Evolutionary conservation across 1,284 basidiomycete species (phyloP).

Genomic region (Schizophyllum commune): DNA sequence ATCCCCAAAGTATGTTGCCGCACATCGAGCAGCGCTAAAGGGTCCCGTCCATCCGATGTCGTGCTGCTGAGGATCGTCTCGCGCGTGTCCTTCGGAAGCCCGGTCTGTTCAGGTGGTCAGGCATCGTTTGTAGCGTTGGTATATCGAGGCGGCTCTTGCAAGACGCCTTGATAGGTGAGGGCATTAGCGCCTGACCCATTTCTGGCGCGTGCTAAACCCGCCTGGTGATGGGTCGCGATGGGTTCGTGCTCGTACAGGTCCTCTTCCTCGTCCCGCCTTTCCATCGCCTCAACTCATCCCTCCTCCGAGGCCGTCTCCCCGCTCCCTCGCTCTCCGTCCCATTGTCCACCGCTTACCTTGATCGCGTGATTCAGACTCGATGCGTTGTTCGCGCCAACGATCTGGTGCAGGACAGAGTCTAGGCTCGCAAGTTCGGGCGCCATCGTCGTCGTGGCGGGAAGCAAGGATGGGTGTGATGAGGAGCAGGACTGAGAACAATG

Average conservation of each 20-base stretch:
- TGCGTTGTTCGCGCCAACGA: constrained; percentile 32
- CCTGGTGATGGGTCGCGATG: too few relatives aligned
- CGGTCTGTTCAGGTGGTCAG: constrained; percentile 7
- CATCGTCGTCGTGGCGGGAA: constrained; percentile 5
- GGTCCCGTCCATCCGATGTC: constrained; percentile 50
- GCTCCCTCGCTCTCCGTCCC: neutral
- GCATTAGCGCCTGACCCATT: neutral
- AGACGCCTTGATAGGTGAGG: neutral
- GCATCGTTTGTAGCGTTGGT: neutral
- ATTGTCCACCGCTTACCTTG: constrained; percentile 11
- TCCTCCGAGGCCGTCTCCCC: too few relatives aligned
- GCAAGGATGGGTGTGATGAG: neutral
- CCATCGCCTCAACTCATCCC: too few relatives aligned
- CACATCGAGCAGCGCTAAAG: constrained; percentile 47
- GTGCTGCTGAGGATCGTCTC: constrained; percentile 41
- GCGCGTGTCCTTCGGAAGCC: constrained; percentile 36
- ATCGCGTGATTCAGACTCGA: constrained; percentile 32
- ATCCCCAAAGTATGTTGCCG: constrained; percentile 52
- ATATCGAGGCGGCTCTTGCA: neutral
- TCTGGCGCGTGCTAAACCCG: too few relatives aligned
- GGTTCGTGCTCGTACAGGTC: too few relatives aligned
- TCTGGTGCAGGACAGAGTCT: constrained; percentile 35
- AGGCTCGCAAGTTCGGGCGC: constrained; percentile 21
- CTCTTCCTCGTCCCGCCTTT: too few relatives aligned
- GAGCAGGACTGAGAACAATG: neutral